Evolutionary conservation across 441 rosid genomes (phyloP).

Genomic region (Gossypium davidsonii): DNA sequence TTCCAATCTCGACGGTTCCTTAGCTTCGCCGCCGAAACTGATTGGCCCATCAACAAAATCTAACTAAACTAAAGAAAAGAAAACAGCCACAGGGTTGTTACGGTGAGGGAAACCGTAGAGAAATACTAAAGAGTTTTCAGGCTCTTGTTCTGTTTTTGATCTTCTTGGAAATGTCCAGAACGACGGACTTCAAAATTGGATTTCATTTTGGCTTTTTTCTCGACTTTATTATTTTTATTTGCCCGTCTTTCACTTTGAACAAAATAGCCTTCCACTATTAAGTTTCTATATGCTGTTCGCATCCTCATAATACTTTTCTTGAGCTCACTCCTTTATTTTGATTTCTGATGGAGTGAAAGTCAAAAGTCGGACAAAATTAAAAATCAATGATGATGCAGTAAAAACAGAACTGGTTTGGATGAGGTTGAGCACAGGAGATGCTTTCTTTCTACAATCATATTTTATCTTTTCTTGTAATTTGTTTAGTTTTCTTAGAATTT

Average conservation of each 20-base stretch:
- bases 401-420: not conserved
- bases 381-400: not conserved
- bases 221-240: not conserved
- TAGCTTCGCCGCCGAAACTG: conserved; percentile 43
- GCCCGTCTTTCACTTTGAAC: not conserved
- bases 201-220: conserved; percentile 33
- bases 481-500: no score
- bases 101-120: conserved; percentile 9
- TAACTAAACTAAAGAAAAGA: no score
- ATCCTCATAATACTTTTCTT: not conserved
- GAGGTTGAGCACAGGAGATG: not conserved
- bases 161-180: conserved; percentile 16
- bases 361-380: not conserved
- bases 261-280: not conserved
- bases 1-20: conserved; percentile 31
- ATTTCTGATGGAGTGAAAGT: not conserved
- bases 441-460: not conserved
- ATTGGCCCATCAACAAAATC: conserved; percentile 53
- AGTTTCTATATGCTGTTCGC: not conserved
- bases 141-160: conserved; percentile 3
- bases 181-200: conserved; percentile 34
- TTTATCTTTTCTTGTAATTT: no score
- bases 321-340: not conserved
- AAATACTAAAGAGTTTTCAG: not conserved
- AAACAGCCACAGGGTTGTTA: conserved; percentile 11